Percentiles rank a stretch among this genome's conserved stretches.
phyloP scores from a whole-genome alignment of 805 yeast genomes.

The Millerozyma miso region DNA sequence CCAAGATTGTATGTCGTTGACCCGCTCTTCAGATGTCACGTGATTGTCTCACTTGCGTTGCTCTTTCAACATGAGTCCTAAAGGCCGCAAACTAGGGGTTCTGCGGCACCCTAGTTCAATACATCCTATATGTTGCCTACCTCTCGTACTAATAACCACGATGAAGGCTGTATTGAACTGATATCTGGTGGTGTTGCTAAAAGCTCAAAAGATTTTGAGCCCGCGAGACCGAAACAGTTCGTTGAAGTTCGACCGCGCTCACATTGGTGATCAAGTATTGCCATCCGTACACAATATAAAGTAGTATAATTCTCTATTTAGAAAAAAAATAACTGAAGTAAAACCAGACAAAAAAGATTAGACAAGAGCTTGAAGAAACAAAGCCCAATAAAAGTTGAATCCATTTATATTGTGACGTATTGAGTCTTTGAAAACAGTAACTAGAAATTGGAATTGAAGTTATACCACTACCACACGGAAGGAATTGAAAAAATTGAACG shows the following conservation, averaged over 20 bases:
- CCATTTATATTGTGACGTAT: conserved; percentile 3
- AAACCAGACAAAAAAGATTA: neutral
- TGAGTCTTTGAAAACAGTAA: conserved; percentile 1
- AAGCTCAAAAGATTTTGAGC: neutral
- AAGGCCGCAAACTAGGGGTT: no score
- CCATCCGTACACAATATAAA: neutral
- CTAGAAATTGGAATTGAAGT: conserved; percentile 1
- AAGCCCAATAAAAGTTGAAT: neutral
- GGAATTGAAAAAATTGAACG: conserved; percentile 2
- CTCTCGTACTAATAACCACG: no score
- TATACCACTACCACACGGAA: neutral
- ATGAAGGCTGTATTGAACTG: no score
- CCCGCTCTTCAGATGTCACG: no score
- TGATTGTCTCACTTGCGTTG: no score
- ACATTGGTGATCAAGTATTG: neutral
- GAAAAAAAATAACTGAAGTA: neutral
- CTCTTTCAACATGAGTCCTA: no score
- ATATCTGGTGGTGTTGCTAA: neutral
- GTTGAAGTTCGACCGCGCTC: conserved; percentile 1
- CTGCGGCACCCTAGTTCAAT: no score
- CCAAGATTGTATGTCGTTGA: no score
- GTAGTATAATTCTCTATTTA: neutral
- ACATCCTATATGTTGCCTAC: no score
- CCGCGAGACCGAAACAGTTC: neutral
- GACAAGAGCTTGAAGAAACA: neutral